Base-by-base conservation (phyloP, 352 stramenopile species). In the Globisporangium cystogenes region DNA sequence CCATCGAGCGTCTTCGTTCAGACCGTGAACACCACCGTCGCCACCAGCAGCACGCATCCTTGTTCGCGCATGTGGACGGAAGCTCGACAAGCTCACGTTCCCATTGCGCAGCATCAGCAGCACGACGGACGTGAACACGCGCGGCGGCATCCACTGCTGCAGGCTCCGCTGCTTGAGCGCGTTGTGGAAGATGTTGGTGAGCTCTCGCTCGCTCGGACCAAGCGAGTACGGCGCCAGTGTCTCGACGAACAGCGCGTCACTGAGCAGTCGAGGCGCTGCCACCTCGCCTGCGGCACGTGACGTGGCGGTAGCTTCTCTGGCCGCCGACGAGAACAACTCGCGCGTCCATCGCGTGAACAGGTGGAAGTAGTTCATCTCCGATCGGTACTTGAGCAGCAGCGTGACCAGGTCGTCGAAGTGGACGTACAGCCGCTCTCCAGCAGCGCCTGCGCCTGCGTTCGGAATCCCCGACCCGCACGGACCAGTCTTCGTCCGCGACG, bases 161-260 rank as follows among this genome's bases (percentile, higher is more conserved):
- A 87, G 46, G 10, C 70, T 53, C 5, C 79, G 72, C 59, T 90
- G 79, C 23, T 70, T 70, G 20, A 90, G 59, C 27, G 74, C 70
- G 39, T 90, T 87, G 57, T 81, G 63, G 49, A 87, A 90, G 14
- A 90, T 71, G 51, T 86, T 87, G 23, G 50, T 48, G 18, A 90
- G 62, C 39, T 90, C 78, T 18, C 76, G 74, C 14, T 76, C 74
- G 0, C 53, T 70, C 11, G 68, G 62, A 2, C 72, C 70, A 1
- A 83, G 62, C 3, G 79, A 87, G 6, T 75, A 68, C 18, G 74
- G 66, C 21, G 59, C 23, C 0, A 87, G 48, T 1, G 63, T 73
- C 16, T 72, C 58, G 11, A 82, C 67, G 51, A 90, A 87, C 6
- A 54, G 55, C 1, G 60, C 18, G 24, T 85, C 75, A 20, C 82